Evolutionary conservation across 1,284 basidiomycete genomes (phyloP), one percentile per base, ranked within the genome.

Genomic region (Mycosarcoma maydis): DNA sequence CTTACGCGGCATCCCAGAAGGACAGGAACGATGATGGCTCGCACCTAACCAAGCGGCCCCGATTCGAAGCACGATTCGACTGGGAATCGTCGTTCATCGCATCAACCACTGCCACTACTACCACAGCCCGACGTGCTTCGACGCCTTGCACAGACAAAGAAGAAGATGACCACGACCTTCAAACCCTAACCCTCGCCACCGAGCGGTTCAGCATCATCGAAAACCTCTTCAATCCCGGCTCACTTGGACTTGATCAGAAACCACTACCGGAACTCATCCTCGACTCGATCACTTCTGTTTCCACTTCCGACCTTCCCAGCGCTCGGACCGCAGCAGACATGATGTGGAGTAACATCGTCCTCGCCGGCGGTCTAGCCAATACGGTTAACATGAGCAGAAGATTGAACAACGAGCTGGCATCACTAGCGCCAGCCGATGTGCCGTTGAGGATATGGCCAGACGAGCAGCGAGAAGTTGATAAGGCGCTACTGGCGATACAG

Each of bases 271-370:
- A 87, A 52, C 88, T 90, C 6, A 87, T 96, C 52, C 89, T 90
- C 30, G 79, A 87, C 54, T 89, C 90, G 53, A 92, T 97, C 54
- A 14, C 37, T 29, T 44, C 43, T 3, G 38, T 62, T 11, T 22
- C 43, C n/a, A 7, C 29, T 17, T 39, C 36, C 1, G 2, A 19
- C 8, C 29, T 33, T 1, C 83, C 86, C 29, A 86, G 94, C 60
- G 90, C 90, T 0, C 84, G 86, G 44, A 91, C 92, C 73, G 64
- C 47, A 7, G 91, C 89, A 71, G 92, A 91, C 23, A 88, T 96
- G 88, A 93, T 93, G 82, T 97, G 93, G 93, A 88, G 88, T 33
- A 92, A 97, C 81, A 92, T 98, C 65, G 90, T 91, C 6, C 83
- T 96, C 57, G 87, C 93, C 68, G 94, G 94, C 46, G 94, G 94